Percentiles rank a stretch among this genome's conserved stretches.
Evolutionary conservation across 1,284 basidiomycete species (phyloP).

Genomic region (Cryptococcus wingfieldii): DNA sequence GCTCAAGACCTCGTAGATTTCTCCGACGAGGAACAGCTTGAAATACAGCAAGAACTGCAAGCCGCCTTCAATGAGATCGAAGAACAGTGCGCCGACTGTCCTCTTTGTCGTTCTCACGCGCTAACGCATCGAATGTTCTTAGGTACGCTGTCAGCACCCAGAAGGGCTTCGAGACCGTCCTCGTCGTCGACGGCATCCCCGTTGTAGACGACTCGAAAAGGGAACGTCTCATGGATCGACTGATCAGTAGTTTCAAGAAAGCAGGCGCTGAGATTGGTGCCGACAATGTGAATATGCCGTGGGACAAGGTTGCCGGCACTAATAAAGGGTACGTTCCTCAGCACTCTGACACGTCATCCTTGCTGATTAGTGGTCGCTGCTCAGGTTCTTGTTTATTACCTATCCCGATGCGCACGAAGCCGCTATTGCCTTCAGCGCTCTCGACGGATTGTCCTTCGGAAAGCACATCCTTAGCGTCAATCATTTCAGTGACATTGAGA

Average conservation of each 20-base stretch:
- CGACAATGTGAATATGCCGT: slow-evolving; percentile 75
- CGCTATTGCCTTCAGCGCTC: slow-evolving; percentile 67
- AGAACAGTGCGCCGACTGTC: slow-evolving; percentile 60
- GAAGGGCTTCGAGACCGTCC: slow-evolving; percentile 77
- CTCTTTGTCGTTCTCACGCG: background rate
- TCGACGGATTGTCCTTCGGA: slow-evolving; percentile 84
- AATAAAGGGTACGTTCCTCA: slow-evolving; percentile 72
- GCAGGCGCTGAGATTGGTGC: slow-evolving; percentile 72
- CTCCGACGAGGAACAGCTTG: slow-evolving; percentile 57
- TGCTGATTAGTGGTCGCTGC: background rate
- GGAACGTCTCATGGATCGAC: slow-evolving; percentile 68
- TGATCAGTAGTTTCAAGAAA: slow-evolving; percentile 75
- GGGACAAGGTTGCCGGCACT: slow-evolving; percentile 71
- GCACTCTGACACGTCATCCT: background rate
- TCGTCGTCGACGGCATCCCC: slow-evolving; percentile 82
- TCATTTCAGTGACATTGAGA: slow-evolving; percentile 89
- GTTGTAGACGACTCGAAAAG: slow-evolving; percentile 77
- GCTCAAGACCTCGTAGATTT: slow-evolving; percentile 12
- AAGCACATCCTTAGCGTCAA: slow-evolving; percentile 88
- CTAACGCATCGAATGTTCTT: slow-evolving; percentile 14
- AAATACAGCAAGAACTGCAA: slow-evolving; percentile 60
- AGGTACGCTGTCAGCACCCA: slow-evolving; percentile 74
- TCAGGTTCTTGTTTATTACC: slow-evolving; percentile 84
- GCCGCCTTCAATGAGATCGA: slow-evolving; percentile 82
- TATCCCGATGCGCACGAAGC: slow-evolving; percentile 79